Evolutionary conservation across 768 basidiomycete species (phyloP).

Genomic region (Rhizopogon vulgaris): DNA sequence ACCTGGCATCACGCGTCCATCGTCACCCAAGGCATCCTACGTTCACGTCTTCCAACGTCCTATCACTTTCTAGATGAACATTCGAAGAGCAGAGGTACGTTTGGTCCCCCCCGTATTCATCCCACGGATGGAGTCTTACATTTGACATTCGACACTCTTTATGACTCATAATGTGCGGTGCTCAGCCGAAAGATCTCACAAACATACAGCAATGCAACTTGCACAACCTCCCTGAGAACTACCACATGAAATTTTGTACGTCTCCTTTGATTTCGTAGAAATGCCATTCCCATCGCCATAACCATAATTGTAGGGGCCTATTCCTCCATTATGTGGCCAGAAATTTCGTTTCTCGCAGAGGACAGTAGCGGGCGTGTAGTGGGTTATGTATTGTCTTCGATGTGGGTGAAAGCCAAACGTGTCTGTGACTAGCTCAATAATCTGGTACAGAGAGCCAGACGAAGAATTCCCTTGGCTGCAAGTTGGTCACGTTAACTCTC

Average conservation of each 20-base stretch:
- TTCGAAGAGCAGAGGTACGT: slow-evolving; percentile 25
- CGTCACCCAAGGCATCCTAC: background rate
- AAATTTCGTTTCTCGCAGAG: slow-evolving; percentile 48
- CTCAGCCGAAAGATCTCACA: slow-evolving; percentile 40
- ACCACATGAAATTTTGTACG: slow-evolving; percentile 29
- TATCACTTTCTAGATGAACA: slow-evolving; percentile 15
- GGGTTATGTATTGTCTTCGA: slow-evolving; percentile 51
- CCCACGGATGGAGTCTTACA: background rate
- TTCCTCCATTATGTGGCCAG: slow-evolving; percentile 45
- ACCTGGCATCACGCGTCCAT: background rate
- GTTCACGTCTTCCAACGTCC: background rate
- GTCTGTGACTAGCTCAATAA: background rate
- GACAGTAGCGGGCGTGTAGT: slow-evolving; percentile 43
- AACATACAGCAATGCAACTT: slow-evolving; percentile 47
- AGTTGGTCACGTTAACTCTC: slow-evolving; percentile 25
- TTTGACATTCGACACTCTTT: background rate
- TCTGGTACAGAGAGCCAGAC: slow-evolving; percentile 15
- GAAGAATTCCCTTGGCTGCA: slow-evolving; percentile 6
- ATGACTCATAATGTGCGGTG: background rate
- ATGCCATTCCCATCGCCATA: slow-evolving; percentile 2
- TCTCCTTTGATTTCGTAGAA: background rate
- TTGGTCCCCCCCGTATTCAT: background rate
- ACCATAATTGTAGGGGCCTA: slow-evolving; percentile 32
- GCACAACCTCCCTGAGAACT: slow-evolving; percentile 48
- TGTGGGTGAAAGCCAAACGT: slow-evolving; percentile 28